Base-by-base conservation (phyloP, 129 eudicot species). In the Artemisia tridentata region DNA sequence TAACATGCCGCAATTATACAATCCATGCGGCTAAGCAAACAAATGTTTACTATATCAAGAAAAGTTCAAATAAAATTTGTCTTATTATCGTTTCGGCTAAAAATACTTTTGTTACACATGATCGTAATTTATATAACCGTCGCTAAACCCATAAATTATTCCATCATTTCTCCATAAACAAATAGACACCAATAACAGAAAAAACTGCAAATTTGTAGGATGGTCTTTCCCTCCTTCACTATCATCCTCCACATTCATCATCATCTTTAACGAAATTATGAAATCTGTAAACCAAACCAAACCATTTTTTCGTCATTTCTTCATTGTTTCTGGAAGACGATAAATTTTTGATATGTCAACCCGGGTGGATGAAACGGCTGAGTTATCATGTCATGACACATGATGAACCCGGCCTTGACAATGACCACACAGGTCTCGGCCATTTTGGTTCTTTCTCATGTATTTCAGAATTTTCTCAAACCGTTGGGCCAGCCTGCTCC, bases 371-470 rank as follows among this genome's bases (percentile, higher is more conserved):
- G 72, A 75, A 21, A 14, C 78, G 5, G 50, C 79, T 43, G 55
- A 38, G 58, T 71, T 47, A 57, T 71, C 63, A 15, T 81, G 89
- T 59, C 67, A 58, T 53, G 72, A 64, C 5, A 83, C 21, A 62
- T 81, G 75, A 84, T 89, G 83, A 92, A 92, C 72, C 98, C 98
- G 5, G 83, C 91, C 27, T 66, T 88, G 31, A 72, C 91, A 5
- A 85, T 89, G 96, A 91, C 95, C 4, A 68, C 88, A 4, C 98
- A 92, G 79, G 82, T 84, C 64, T 84, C 90, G 18, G 83, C 87
- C 85, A 83, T 89, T 78, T 83, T 92, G 55, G 93, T 90, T 55
- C 80, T 92, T 50, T 92, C 98, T 17, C 98, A 92, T 69, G 74
- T 88, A 59, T 84, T 85, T 61, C 96, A 89, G 74, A 81, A 89